These are phyloP conservation scores for Rubroboletus satanas DNA, from an alignment of 768 basidiomycete species.

Conservation along the genomic window DNA sequence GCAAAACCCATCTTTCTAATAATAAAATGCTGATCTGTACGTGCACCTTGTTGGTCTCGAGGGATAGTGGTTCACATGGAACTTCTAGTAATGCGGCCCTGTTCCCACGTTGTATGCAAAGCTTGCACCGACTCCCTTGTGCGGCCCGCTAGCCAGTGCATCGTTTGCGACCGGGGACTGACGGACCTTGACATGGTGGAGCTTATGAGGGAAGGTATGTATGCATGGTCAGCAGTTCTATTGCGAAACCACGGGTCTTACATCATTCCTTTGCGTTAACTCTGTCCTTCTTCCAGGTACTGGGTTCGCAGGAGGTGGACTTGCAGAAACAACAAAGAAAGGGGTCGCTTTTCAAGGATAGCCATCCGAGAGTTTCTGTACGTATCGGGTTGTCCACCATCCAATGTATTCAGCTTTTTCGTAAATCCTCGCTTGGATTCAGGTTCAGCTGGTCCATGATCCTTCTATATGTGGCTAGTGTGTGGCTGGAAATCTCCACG, in stretches of 20 bases:
- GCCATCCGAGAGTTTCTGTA: neutral
- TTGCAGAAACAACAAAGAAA: constrained; percentile 79
- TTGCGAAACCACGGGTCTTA: neutral
- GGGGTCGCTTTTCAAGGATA: constrained; percentile 88
- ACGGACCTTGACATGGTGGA: constrained; percentile 74
- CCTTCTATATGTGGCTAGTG: neutral
- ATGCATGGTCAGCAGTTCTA: neutral
- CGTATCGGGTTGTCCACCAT: neutral
- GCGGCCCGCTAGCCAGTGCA: constrained; percentile 72
- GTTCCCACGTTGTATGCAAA: constrained; percentile 89
- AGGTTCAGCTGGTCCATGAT: neutral
- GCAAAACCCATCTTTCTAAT: constrained; percentile 82
- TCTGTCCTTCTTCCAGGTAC: constrained; percentile 52
- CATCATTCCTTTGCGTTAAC: neutral
- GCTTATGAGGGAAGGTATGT: constrained; percentile 81
- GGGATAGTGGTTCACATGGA: neutral
- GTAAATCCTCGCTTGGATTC: neutral
- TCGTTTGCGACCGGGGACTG: constrained; percentile 73
- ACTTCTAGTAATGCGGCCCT: constrained; percentile 69
- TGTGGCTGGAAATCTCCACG: neutral
- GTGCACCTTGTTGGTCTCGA: constrained; percentile 24
- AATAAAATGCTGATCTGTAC: constrained; percentile 65
- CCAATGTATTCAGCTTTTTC: neutral
- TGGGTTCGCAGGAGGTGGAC: constrained; percentile 91
- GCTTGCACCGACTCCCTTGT: constrained; percentile 89